phyloP scores from a whole-genome alignment of 257 asterid species.

The Przewalskia tangutica region DNA sequence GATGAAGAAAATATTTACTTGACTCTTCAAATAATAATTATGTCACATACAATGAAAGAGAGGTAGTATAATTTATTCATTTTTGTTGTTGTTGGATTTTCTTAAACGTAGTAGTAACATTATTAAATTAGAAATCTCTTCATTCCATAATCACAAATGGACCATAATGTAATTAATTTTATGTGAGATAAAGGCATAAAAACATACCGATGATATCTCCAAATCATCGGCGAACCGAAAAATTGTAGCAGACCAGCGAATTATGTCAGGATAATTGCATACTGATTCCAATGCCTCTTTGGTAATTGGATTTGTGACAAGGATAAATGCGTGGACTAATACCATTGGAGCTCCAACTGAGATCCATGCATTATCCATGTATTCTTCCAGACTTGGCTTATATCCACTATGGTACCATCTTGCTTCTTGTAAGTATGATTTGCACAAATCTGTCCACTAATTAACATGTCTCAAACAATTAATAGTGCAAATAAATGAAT shows the following conservation, averaged over 20 bases:
- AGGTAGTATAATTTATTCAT: too few species aligned
- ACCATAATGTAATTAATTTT: too few species aligned
- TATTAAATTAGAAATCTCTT: too few species aligned
- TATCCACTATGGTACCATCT: slow-evolving; percentile 19
- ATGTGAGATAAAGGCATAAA: too few species aligned
- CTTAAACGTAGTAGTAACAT: too few species aligned
- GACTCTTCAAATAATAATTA: too few species aligned
- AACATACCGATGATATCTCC: slow-evolving; percentile 24
- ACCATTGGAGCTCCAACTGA: slow-evolving; percentile 6
- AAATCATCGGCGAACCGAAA: slow-evolving; percentile 18
- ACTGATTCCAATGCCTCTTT: slow-evolving; percentile 10
- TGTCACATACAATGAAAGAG: too few species aligned
- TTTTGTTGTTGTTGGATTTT: too few species aligned
- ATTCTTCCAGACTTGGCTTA: slow-evolving; percentile 20
- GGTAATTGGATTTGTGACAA: slow-evolving; percentile 13
- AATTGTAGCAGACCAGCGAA: slow-evolving; percentile 14
- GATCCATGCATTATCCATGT: slow-evolving; percentile 18
- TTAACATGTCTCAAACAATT: background rate
- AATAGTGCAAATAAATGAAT: too few species aligned
- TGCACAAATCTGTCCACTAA: slow-evolving; percentile 14
- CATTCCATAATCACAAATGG: too few species aligned
- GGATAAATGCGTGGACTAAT: slow-evolving; percentile 5
- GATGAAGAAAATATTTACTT: too few species aligned
- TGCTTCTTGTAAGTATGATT: slow-evolving; percentile 19
- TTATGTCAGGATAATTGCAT: slow-evolving; percentile 9